Base-by-base conservation (phyloP, 1,284 basidiomycete genomes). In the Ustilago esculenta region DNA sequence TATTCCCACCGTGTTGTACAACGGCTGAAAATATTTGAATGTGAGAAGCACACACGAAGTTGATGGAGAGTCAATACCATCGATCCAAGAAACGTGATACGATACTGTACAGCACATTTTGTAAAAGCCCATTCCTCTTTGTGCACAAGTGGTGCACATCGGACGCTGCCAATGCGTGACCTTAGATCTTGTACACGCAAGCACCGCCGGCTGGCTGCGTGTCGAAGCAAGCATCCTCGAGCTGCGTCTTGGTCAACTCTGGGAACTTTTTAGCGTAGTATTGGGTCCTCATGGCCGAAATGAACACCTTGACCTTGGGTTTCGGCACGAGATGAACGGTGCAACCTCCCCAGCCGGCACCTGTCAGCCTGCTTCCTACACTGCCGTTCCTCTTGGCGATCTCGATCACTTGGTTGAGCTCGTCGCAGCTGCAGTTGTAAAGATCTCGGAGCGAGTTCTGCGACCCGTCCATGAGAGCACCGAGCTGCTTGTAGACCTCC, bases 271-370 rank as follows among this genome's bases (percentile, higher is more conserved):
- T 54, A 0, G 23, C 40, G 40, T 72, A 81, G 39, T 76, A 81
- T 37, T 63, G 57, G 11, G 56, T 45, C 9, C 65, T 45, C 41
- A 81, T 47, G 7, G 76, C 74, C 17, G 63, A 33, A 29, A 76
- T 59, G 14, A 81, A 66, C 2, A 50, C 42, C 30, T 63, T 37
- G 1, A 79, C 61, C n/a, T 73, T 64, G 18, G 55, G 54, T 20
- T 72, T 65, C n/a, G 75, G 74, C 3, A 81, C 77, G 24, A 81
- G 57, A 24, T 73, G 71, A 10, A 81, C 79, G 11, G 79, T 76
- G 35, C 73, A 78, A 2, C 80, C 80, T 18, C 80, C 80, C 80
- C 80, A 81, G 3, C 80, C 80, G 0, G 80, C 80, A 9, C 80
- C 79, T 1, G 77, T 80, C 25, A 78, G 41, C 3, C 80, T 65